Evolutionary conservation across 2,329 filamentous ascomycete species (phyloP).

Genomic region (Calcarisporium arbuscula): DNA sequence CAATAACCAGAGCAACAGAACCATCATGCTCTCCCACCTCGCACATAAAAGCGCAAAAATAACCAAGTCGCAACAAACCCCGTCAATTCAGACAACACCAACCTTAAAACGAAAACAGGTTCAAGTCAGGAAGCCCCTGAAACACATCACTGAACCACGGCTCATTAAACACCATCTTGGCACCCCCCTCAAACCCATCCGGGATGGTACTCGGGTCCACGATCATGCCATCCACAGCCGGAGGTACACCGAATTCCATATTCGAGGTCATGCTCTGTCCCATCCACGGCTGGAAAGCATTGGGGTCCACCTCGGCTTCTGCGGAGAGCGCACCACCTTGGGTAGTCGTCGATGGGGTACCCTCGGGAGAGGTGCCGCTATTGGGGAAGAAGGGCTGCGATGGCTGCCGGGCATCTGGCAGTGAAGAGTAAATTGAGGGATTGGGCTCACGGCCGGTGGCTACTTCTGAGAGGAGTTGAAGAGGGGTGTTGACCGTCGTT

Average conservation of each 20-base stretch:
- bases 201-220: conserved; percentile 16
- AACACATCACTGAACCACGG: conserved; percentile 33
- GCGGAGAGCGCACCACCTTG: too few relatives aligned
- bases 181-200: conserved; percentile 25
- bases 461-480: conserved; percentile 51
- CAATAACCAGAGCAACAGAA: too few relatives aligned
- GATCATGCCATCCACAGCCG: conserved; percentile 22
- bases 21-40: too few relatives aligned
- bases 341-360: too few relatives aligned
- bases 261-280: conserved; percentile 17
- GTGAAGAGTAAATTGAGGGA: conserved; percentile 8
- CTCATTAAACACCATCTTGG: conserved; percentile 31
- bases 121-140: conserved; percentile 25
- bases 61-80: too few relatives aligned
- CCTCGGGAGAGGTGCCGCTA: conserved; percentile 13
- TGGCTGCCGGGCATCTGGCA: conserved; percentile 15
- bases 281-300: conserved; percentile 13
- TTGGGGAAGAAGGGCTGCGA: conserved; percentile 33
- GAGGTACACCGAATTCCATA: conserved; percentile 25
- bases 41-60: too few relatives aligned
- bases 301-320: neutral
- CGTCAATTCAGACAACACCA: too few relatives aligned
- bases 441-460: conserved; percentile 37
- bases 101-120: conserved; percentile 30
- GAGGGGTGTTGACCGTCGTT: conserved; percentile 40